These are phyloP conservation scores for Sphaerostilbella broomeana DNA, from an alignment of 2,329 filamentous ascomycete species.

Conservation along the genomic window DNA sequence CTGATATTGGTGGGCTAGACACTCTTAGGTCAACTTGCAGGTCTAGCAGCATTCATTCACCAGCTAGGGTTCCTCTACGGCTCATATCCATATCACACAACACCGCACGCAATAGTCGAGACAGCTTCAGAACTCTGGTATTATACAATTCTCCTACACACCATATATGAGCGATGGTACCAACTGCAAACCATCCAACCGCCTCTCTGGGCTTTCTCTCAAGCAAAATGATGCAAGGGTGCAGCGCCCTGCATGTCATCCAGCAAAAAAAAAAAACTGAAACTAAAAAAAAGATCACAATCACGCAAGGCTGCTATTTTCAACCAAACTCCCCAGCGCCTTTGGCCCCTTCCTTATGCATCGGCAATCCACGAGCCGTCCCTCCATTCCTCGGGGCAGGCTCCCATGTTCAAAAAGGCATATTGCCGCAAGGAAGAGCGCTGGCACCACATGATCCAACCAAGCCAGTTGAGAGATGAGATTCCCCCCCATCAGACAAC, in stretches of 20 bases:
- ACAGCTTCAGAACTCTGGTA: too few relatives aligned
- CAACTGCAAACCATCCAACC: constrained; percentile 13
- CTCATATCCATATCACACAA: neutral
- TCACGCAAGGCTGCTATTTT: constrained; percentile 9
- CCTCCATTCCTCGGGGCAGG: constrained; percentile 1
- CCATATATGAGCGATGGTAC: constrained; percentile 15
- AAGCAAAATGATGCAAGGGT: constrained; percentile 3
- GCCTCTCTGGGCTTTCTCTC: neutral
- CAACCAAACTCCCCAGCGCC: constrained; percentile 15
- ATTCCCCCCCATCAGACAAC: constrained; percentile 1
- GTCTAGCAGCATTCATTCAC: too few relatives aligned
- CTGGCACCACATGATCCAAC: neutral
- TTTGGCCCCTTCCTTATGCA: constrained; percentile 6
- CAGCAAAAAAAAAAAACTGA: constrained; percentile 9
- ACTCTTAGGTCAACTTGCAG: too few relatives aligned
- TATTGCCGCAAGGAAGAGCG: neutral
- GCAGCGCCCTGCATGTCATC: constrained; percentile 7
- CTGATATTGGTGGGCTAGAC: too few relatives aligned
- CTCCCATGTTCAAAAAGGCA: neutral
- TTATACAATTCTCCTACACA: constrained; percentile 19
- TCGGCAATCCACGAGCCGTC: constrained; percentile 1
- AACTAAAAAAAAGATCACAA: too few relatives aligned
- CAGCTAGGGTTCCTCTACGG: too few relatives aligned
- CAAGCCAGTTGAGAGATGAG: neutral
- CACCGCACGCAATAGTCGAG: neutral